Percentiles rank a stretch among this genome's conserved stretches.
These are phyloP conservation scores for Ensete glaucum DNA, from an alignment of 176 grass and related monocot species.

Conservation along the genomic window DNA sequence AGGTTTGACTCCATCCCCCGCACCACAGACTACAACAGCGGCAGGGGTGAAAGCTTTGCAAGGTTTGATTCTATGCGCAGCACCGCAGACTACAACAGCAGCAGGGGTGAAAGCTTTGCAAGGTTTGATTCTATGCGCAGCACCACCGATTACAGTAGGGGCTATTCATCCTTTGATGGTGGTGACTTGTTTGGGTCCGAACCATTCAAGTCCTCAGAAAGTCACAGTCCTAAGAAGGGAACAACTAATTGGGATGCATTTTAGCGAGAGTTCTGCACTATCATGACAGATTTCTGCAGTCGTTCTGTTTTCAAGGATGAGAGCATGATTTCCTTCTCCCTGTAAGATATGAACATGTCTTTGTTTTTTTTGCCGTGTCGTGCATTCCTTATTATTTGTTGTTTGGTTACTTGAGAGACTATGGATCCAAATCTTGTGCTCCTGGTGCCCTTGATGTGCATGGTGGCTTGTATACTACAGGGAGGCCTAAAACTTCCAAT, in stretches of 20 bases:
- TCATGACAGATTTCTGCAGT: not conserved
- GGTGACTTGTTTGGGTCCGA: slow-evolving; percentile 64
- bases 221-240: slow-evolving; percentile 62
- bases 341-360: slow-evolving; percentile 3
- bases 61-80: slow-evolving; percentile 29
- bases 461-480: not conserved
- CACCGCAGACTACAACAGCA: slow-evolving; percentile 8
- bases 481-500: not conserved
- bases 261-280: slow-evolving; percentile 13
- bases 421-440: not conserved
- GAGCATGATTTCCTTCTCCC: not conserved
- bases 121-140: slow-evolving; percentile 83
- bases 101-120: slow-evolving; percentile 20
- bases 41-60: slow-evolving; percentile 21
- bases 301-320: not conserved
- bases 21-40: slow-evolving; percentile 33
- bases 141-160: slow-evolving; percentile 18
- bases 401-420: slow-evolving; percentile 5
- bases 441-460: not conserved
- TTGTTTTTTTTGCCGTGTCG: not conserved
- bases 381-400: slow-evolving; percentile 10
- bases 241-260: slow-evolving; percentile 72
- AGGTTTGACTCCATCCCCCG: slow-evolving; percentile 70
- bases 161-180: slow-evolving; percentile 57
- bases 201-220: slow-evolving; percentile 46